Base-by-base conservation (phyloP, 192 early-diverging fungal genomes). In the Piromyces sp. region DNA sequence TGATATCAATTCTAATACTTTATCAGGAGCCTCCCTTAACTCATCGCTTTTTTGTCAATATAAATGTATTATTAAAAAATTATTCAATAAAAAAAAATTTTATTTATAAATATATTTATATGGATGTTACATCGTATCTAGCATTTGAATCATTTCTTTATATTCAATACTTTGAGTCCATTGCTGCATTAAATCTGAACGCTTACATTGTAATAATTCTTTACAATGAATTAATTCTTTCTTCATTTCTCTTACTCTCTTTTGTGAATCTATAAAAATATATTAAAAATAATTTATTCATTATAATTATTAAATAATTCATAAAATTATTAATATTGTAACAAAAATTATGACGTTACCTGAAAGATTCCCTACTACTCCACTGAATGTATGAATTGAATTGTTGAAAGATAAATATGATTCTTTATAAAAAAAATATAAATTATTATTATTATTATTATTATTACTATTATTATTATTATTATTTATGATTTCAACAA, bases 401-500 rank as follows among this genome's bases (percentile, higher is more conserved):
- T 83, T 85, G 80, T 91, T 91, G 84, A 91, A 91, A 5, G 89
- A 86, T 79, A 89, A 86, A 84, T 90, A 88, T 81, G 90, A 90
- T 68, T 91, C 90, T 91, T 79, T 30, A 30, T 33, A n/a, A 30
- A 82, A 84, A 2, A 30, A 84, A 36, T 19, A 29, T 26, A 19
- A n/a, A 33, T 30, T 28, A 29, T 5, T 22, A 22, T 22, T 40
- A 15, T 40, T 14, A 2, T 1, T 79, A 87, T 28, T 87, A 80
- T 80, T 3, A 30, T 28, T 30, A 31, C 12, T 7, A 17, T n/a
- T 15, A 81, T 29, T 26, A 2, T n/a, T n/a, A n/a, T n/a, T n/a
- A n/a, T n/a, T n/a, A n/a, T n/a, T n/a, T n/a, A n/a, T n/a, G n/a
- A n/a, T n/a, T n/a, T n/a, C n/a, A n/a, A n/a, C n/a, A n/a, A n/a